Conservation (phyloP, 225 moss, liverwort and hornwort genomes). For the Thuidium tamariscinum region DNA sequence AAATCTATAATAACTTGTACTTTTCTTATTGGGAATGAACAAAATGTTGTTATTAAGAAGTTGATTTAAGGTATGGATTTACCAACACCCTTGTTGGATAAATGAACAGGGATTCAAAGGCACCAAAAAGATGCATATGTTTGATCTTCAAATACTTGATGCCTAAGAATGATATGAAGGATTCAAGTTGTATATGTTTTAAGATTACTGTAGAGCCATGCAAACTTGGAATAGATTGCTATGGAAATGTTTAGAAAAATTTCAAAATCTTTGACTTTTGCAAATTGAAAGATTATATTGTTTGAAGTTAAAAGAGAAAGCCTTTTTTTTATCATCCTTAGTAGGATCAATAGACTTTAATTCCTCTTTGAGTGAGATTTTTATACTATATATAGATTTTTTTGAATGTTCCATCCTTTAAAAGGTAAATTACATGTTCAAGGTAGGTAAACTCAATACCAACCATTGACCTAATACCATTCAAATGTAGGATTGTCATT, state of each 20-base stretch:
- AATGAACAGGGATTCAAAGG: neutral
- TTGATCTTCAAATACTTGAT: neutral
- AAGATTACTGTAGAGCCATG: neutral
- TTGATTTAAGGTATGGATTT: neutral
- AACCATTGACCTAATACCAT: no score
- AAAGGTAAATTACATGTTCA: neutral
- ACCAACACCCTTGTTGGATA: neutral
- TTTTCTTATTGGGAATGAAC: neutral
- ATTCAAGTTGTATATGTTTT: neutral
- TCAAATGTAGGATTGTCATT: no score
- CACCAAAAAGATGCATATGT: no score
- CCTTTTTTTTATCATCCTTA: fast-evolving
- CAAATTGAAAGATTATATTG: fast-evolving
- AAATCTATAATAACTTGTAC: neutral
- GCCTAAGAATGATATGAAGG: neutral
- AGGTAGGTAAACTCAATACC: no score
- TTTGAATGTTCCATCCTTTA: fast-evolving
- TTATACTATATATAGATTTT: neutral
- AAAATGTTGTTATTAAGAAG: neutral
- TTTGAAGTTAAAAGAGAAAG: neutral
- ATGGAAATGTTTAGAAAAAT: neutral
- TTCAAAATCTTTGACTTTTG: fast-evolving
- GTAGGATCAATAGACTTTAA: neutral
- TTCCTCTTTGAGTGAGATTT: neutral
- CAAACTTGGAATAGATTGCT: neutral